Evolutionary conservation across 306 rosid genomes (phyloP), one percentile per base, ranked within the genome.

Genomic region (Vigna reflexopilosa): DNA sequence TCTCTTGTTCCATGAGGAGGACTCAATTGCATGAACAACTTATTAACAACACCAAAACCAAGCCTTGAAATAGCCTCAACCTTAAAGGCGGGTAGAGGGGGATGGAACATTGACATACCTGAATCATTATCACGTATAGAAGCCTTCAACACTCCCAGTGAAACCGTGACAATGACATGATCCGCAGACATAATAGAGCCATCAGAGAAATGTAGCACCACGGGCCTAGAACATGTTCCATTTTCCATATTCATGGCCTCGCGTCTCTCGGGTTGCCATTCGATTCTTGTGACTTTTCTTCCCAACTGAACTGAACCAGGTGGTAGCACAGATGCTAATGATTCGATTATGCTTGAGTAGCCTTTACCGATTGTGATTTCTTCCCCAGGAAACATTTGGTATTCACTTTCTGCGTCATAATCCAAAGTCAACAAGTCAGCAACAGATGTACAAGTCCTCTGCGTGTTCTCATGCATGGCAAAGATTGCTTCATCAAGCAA

Each of bases 21-120:
- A 75, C 80, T 83, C 82, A 92, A 82, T 86, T 87, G 93, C 84
- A 93, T 75, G 83, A 95, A 95, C 72, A 95, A 56, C 90, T 95
- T 95, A 81, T 95, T 89, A 13, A 95, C 99, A 81, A 93, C 90
- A 20, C 99, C 98, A 85, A 89, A 95, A 28, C 99, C 99, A 34
- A 95, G 93, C 89, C 98, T 86, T 65, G 92, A 87, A 73, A 95
- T 95, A 34, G 98, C 98, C 84, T 89, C 87, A 2, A 81, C 80
- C 85, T 95, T 95, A 69, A 85, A 93, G 67, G 75, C 4, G 9
- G 99, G 99, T 81, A 95, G 77, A 49, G 89, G 89, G 59, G 99
- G 99, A 70, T 38, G 67, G 66, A 94, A 95, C 88, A 90, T 71
- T 79, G 92, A 95, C 89, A 92, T 71, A 82, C 91, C 90, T 73